Base-by-base conservation (phyloP, 345 rosid species). In the Eucalyptus leucophloia region DNA sequence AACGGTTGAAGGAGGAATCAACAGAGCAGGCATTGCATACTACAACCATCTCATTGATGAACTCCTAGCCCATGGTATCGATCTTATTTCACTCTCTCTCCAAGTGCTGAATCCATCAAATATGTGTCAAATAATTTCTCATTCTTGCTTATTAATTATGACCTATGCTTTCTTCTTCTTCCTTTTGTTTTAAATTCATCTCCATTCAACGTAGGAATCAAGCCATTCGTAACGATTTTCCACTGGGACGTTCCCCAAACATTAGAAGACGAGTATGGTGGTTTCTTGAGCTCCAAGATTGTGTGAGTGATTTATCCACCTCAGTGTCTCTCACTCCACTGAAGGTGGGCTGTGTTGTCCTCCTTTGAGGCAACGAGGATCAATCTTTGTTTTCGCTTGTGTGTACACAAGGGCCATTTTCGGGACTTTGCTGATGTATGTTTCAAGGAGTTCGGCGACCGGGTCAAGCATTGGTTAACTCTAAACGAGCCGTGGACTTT, bases 381-480 rank as follows among this genome's bases (percentile, higher is more conserved):
- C 62, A 56, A 56, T 56, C 62, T 56, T 56, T 56, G 62, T 56
- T 56, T 83, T 83, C 56, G 50, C n/a, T 83, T 49, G 8, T 87
- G 37, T 53, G 56, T 53, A 19, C 56, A 19, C 56, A 93, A 94
- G 56, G 89, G 92, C n/a, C 92, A 94, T 92, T 94, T 91, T 53
- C 80, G 90, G 42, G 93, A 91, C 44, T 94, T 86, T 62, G 91
- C 86, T 30, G 91, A 87, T 9, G 42, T 91, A 11, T 94, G 95
- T n/a, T 94, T 94, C 58, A 28, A 86, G 13, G 88, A 88, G 30
- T 93, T 94, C 40, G 94, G 95, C 2, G 95, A 94, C 37, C 53
- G 94, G 77, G 95, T 94, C 4, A 92, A 94, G 87, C 92, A 90
- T 56, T 94, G 95, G 95, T 89, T 89, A 18, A 94, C 95, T 26